A percentile compares a stretch with the other conserved stretches of the same genome.
Evolutionary conservation across 1,284 basidiomycete species (phyloP).

Genomic region (Coniophora puteana): DNA sequence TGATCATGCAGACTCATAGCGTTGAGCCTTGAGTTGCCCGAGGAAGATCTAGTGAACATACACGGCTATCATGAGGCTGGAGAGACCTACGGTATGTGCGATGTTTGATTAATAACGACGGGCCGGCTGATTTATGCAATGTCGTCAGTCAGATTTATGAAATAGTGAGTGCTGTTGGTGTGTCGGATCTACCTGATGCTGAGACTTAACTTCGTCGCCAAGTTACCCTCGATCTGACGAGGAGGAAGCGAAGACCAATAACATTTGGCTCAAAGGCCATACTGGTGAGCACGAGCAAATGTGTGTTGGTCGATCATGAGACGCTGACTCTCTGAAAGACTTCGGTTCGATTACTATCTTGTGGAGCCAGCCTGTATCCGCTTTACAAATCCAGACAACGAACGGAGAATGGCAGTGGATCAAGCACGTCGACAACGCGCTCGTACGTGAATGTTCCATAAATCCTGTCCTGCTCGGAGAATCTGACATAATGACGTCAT

Average conservation of each 20-base stretch:
- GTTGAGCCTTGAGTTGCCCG: slow-evolving; percentile 50
- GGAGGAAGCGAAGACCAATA: slow-evolving; percentile 49
- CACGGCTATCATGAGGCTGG: slow-evolving; percentile 40
- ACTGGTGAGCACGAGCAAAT: slow-evolving; percentile 34
- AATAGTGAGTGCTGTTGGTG: slow-evolving; percentile 26
- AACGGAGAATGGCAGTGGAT: slow-evolving; percentile 58
- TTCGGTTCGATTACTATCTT: slow-evolving; percentile 56
- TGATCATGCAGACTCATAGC: slow-evolving; percentile 39
- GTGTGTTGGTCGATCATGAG: background rate
- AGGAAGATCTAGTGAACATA: slow-evolving; percentile 45
- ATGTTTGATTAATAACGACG: background rate
- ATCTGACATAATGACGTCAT: no score
- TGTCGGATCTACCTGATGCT: background rate
- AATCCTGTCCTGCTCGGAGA: background rate
- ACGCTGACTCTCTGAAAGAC: slow-evolving; percentile 32
- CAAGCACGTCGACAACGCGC: slow-evolving; percentile 54
- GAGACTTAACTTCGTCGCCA: slow-evolving; percentile 9
- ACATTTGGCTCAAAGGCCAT: slow-evolving; percentile 62
- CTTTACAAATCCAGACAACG: slow-evolving; percentile 50
- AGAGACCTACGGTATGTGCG: slow-evolving; percentile 39
- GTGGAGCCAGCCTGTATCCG: slow-evolving; percentile 59
- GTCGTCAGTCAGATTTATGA: slow-evolving; percentile 36
- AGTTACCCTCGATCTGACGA: slow-evolving; percentile 36
- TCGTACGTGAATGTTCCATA: slow-evolving; percentile 36
- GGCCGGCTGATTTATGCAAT: background rate